These are phyloP conservation scores for Tolypocladium amazonense DNA, from an alignment of 2,329 filamentous ascomycete species.

Conservation along the genomic window DNA sequence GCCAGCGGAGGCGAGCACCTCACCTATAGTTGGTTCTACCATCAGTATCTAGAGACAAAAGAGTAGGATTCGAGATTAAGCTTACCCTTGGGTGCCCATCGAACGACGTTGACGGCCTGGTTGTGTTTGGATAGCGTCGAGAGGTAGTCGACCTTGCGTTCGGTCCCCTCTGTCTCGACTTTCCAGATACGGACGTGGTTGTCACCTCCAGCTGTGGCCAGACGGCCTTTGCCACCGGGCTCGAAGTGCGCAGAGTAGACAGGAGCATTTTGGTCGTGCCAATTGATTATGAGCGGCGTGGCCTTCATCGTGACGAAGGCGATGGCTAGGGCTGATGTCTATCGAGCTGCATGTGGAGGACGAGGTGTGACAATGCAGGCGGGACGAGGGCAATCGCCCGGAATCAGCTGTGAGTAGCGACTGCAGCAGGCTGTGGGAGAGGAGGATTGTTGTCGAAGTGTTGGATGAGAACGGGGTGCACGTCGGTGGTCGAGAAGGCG, in stretches of 20 bases:
- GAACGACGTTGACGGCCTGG: constrained; percentile 94
- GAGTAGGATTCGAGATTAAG: background rate
- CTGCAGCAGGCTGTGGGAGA: background rate
- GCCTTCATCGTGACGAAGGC: constrained; percentile 68
- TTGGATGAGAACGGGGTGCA: background rate
- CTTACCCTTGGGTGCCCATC: constrained; percentile 87
- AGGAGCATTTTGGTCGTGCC: constrained; percentile 94
- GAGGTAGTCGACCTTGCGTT: constrained; percentile 82
- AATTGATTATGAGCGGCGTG: constrained; percentile 91
- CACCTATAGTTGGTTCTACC: constrained; percentile 44
- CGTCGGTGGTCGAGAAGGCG: background rate
- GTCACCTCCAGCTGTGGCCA: constrained; percentile 92
- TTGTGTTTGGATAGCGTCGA: constrained; percentile 89
- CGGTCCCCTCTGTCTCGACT: constrained; percentile 73
- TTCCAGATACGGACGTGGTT: constrained; percentile 96
- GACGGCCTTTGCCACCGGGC: constrained; percentile 76
- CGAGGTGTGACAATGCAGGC: background rate
- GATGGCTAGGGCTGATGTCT: constrained; percentile 13
- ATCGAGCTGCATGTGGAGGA: constrained; percentile 18
- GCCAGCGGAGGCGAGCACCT: constrained; percentile 86
- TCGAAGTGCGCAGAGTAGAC: constrained; percentile 98
- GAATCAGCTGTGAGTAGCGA: background rate
- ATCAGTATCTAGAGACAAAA: constrained; percentile 1
- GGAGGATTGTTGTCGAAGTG: background rate
- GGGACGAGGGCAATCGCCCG: background rate